A percentile compares a stretch with the other conserved stretches of the same genome.
phyloP scores from a whole-genome alignment of 106 monocot genomes.

The Ottelia alismoides region DNA sequence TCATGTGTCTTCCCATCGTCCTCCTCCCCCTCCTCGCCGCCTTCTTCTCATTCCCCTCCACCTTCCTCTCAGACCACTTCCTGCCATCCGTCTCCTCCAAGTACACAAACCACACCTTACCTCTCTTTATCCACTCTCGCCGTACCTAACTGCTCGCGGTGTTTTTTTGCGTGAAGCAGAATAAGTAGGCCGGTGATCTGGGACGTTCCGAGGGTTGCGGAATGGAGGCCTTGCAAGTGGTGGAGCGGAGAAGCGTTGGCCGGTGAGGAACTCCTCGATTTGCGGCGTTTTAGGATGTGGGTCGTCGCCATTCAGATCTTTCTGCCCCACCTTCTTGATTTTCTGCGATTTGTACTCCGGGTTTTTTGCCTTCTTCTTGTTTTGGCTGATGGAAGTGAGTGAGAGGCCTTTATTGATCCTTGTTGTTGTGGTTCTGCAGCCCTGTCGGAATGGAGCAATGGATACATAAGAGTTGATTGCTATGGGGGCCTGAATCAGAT shows the following conservation, averaged over 20 bases:
- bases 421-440: too few species aligned
- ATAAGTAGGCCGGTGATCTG: slow-evolving; percentile 21
- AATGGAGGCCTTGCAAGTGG: slow-evolving; percentile 78
- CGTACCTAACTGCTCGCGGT: not conserved
- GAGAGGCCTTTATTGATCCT: too few species aligned
- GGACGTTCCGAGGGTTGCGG: slow-evolving; percentile 24
- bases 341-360: too few species aligned
- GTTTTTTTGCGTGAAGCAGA: not conserved
- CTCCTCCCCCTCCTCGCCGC: slow-evolving; percentile 13
- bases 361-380: too few species aligned
- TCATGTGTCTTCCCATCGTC: slow-evolving; percentile 8
- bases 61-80: not conserved
- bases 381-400: too few species aligned
- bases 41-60: slow-evolving; percentile 1
- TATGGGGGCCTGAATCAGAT: slow-evolving; percentile 95
- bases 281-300: not conserved
- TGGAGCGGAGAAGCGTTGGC: slow-evolving; percentile 25
- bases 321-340: too few species aligned
- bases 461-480: slow-evolving; percentile 85
- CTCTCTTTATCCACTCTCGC: not conserved
- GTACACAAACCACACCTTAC: not conserved
- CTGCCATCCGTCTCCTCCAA: slow-evolving; percentile 1
- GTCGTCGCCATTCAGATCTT: too few species aligned
- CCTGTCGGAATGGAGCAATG: slow-evolving; percentile 47
- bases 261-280: slow-evolving; percentile 11